Evolutionary conservation across 2,329 filamentous ascomycete species (phyloP).

Genomic region (Verticillium klebahnii): DNA sequence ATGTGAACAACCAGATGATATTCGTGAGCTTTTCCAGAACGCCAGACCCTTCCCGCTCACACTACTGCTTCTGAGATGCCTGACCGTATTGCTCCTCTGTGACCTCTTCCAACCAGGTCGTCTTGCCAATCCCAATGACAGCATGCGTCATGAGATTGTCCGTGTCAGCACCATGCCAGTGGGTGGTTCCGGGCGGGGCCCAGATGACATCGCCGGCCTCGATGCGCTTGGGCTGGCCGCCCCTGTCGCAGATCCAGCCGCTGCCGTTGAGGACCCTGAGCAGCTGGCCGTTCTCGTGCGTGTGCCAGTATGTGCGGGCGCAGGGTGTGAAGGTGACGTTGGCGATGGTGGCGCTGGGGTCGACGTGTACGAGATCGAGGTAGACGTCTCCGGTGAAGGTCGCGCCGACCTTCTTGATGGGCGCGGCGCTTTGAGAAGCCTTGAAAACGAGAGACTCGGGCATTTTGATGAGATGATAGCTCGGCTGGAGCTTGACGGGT

Average conservation of each 20-base stretch:
- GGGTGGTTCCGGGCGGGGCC: conserved; percentile 32
- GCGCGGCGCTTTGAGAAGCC: no score
- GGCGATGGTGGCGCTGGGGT: conserved; percentile 3
- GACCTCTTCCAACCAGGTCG: conserved; percentile 29
- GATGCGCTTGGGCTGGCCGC: conserved; percentile 26
- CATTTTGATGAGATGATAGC: no score
- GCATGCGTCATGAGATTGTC: conserved; percentile 33
- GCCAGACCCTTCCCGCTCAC: no score
- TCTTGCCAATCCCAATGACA: conserved; percentile 30
- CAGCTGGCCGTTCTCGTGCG: conserved; percentile 37
- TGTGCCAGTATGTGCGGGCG: conserved; percentile 39
- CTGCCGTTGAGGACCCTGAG: conserved; percentile 32
- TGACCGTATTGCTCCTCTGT: conserved; percentile 27
- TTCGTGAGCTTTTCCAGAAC: no score
- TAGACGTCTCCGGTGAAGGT: conserved; percentile 5
- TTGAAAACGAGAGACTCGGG: no score
- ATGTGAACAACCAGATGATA: no score
- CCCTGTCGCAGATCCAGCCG: conserved; percentile 37
- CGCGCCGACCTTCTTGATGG: not conserved
- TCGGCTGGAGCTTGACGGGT: no score
- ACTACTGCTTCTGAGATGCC: no score
- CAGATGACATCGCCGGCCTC: conserved; percentile 35
- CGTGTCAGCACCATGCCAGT: conserved; percentile 39
- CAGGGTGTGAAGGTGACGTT: conserved; percentile 37
- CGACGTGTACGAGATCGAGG: not conserved